These are phyloP conservation scores for Gossypium thurberi DNA, from an alignment of 345 rosid genomes.

Conservation along the genomic window DNA sequence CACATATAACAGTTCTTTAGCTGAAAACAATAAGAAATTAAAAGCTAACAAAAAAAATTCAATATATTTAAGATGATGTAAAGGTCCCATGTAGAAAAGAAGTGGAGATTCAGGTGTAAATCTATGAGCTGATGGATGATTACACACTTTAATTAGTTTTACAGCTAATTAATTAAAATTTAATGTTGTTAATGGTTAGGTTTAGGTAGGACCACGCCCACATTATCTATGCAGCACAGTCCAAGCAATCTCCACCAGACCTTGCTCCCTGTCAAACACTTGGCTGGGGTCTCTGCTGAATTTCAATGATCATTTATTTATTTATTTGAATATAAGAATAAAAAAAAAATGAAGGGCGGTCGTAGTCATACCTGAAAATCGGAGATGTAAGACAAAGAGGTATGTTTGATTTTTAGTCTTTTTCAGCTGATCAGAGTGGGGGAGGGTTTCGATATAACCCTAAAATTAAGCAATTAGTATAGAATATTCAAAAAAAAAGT, in stretches of 20 bases:
- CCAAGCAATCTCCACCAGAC: constrained; percentile 28
- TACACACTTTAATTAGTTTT: background rate
- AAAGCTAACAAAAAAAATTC: constrained; percentile 3
- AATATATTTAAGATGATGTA: background rate
- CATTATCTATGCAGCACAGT: background rate
- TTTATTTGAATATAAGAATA: background rate
- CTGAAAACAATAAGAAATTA: constrained; percentile 13
- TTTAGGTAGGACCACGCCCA: constrained; percentile 26
- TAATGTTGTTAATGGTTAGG: background rate
- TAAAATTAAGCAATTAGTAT: too few species aligned
- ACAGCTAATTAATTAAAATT: background rate
- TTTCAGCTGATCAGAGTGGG: background rate
- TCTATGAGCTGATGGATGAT: background rate
- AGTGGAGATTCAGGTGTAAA: constrained; percentile 12
- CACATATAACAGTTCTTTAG: background rate
- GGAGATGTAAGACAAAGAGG: background rate
- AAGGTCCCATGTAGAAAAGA: constrained; percentile 12
- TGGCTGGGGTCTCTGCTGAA: constrained; percentile 33
- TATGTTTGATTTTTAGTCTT: background rate
- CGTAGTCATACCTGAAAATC: constrained; percentile 10
- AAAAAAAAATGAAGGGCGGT: background rate
- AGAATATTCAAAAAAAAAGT: too few species aligned
- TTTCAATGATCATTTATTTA: background rate
- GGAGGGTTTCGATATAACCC: background rate
- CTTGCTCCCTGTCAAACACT: constrained; percentile 21